Evolutionary conservation across 441 rosid genomes (phyloP), one percentile per base, ranked within the genome.

Genomic region (Jatropha multifida): DNA sequence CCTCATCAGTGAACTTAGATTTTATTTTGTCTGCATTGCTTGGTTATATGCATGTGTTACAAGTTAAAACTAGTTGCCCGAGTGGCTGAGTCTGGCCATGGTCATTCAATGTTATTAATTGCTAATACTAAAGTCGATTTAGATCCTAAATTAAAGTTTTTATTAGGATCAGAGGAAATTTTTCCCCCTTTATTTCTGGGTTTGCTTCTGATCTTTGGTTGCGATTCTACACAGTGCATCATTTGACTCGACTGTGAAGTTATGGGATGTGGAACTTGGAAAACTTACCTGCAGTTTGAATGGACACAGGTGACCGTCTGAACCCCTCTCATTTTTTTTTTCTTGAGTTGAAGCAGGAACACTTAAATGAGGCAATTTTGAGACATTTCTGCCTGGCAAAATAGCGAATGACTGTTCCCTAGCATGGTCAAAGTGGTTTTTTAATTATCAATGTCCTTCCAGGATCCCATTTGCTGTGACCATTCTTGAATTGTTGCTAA

Each of bases 231-330:
- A 23, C 88, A 94, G 98, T 86, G 99, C 99, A 74, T 96, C 99
- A 74, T 96, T 96, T 72, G 99, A 96, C 85, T 94, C 97, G 26
- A 88, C 99, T 0, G 98, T 96, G 77, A 96, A 96, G 86, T 85
- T 96, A 78, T 94, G 98, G 98, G 98, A 94, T 82, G 96, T 90
- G 74, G 98, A 96, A 71, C 85, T 81, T 55, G 98, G 99, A 69
- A 96, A 89, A 84, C 92, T 94, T 80, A 82, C 90, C 69, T 80
- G 83, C 89, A 91, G 92, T 84, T 91, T 96, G 85, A 89, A 91
- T 65, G 99, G 98, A 48, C 99, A 96, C 91, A 90, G 94, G 99
- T 94, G 79, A 32, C n/a, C 55, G 27, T 46, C 77, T 69, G 44
- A 65, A 17, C 40, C 41, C 48, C n/a, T 59, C 32, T 32, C 32